phyloP scores from a whole-genome alignment of 345 rosid genomes.

The Pistacia integerrima region DNA sequence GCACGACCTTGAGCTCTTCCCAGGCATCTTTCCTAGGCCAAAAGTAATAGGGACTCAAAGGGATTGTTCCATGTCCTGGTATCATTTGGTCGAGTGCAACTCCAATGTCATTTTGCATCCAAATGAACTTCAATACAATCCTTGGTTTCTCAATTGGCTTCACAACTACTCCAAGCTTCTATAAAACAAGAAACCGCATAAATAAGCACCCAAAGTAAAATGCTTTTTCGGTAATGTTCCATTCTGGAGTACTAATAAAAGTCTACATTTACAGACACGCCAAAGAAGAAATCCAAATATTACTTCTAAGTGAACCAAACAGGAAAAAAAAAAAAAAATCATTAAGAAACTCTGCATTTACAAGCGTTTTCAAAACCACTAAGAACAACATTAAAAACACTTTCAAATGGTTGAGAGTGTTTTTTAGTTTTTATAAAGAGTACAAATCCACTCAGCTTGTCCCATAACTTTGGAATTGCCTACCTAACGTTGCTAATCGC shows the following conservation, averaged over 20 bases:
- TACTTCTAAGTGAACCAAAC: not conserved
- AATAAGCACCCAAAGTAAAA: not conserved
- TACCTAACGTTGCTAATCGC: too few species aligned
- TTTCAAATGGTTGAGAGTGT: too few species aligned
- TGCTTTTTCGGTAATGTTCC: not conserved
- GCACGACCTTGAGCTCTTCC: constrained; percentile 74
- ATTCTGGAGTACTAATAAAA: too few species aligned
- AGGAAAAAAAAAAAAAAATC: not conserved
- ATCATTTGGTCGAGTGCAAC: constrained; percentile 71
- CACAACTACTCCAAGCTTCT: constrained; percentile 79
- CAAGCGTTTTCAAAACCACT: not conserved
- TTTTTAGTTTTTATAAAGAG: too few species aligned
- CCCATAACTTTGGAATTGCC: too few species aligned
- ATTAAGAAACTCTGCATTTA: not conserved
- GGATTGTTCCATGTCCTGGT: constrained; percentile 75
- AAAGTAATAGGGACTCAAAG: constrained; percentile 82
- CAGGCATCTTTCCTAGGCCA: constrained; percentile 91
- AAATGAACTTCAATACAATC: constrained; percentile 77
- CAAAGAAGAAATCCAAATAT: not conserved
- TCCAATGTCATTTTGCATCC: constrained; percentile 90
- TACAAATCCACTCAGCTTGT: too few species aligned
- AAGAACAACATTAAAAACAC: too few species aligned
- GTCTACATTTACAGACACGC: not conserved
- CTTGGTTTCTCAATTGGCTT: constrained; percentile 76
- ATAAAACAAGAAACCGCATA: not conserved